Percentiles rank a stretch among this genome's conserved stretches.
Conservation (phyloP, 441 rosid genomes). For the Corymbia citriodora region DNA sequence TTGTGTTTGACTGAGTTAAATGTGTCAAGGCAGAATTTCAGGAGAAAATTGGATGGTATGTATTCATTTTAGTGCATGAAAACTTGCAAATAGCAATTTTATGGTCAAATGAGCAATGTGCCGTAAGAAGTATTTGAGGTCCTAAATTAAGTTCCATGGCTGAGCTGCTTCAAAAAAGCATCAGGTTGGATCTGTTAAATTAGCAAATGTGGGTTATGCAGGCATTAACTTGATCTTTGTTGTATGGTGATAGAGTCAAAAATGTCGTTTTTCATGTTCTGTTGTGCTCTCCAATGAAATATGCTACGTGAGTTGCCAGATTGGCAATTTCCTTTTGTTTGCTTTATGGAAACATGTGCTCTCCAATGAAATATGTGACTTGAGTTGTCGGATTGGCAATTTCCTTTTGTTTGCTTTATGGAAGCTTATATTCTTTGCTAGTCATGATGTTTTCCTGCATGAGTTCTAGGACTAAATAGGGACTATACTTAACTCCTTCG, state of each 20-base stretch:
- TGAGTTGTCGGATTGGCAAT: neutral
- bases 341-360: neutral
- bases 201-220: neutral
- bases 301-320: neutral
- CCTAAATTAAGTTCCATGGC: neutral
- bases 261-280: neutral
- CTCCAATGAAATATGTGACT: neutral
- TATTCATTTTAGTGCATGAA: neutral
- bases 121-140: neutral
- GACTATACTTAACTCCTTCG: neutral
- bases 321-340: neutral
- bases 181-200: neutral
- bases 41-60: neutral
- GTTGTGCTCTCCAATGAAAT: neutral
- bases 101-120: neutral
- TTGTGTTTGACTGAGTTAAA: neutral
- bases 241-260: neutral
- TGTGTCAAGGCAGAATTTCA: neutral
- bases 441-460: no score
- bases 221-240: neutral
- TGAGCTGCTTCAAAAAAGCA: neutral
- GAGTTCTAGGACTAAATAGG: neutral
- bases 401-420: neutral
- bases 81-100: neutral
- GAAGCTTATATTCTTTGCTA: neutral